phyloP scores from a whole-genome alignment of 306 rosid genomes.

The Casuarina glauca region DNA sequence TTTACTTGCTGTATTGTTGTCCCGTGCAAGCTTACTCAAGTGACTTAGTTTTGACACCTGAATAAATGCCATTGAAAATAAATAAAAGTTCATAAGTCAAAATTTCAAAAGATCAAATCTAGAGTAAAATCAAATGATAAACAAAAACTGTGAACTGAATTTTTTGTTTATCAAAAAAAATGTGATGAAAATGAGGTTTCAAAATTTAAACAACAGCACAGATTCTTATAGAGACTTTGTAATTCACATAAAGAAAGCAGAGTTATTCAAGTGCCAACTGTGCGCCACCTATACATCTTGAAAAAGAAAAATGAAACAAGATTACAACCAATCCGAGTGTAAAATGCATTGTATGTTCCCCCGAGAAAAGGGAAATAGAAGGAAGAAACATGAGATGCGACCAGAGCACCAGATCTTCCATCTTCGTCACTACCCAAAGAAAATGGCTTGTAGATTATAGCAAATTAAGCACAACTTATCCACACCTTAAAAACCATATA shows the following conservation, averaged over 20 bases:
- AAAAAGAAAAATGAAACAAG: not conserved
- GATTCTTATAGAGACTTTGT: not conserved
- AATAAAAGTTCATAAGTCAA: constrained; percentile 22
- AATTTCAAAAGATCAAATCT: not conserved
- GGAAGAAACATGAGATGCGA: not conserved
- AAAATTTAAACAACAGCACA: not conserved
- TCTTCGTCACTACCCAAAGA: not conserved
- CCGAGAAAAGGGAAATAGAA: not conserved
- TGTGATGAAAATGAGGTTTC: not conserved
- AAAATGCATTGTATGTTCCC: not conserved
- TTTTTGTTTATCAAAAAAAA: not conserved
- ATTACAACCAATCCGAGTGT: not conserved
- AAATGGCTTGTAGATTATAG: not conserved
- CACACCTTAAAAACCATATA: not conserved
- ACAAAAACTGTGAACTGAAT: not conserved
- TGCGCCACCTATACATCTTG: not conserved
- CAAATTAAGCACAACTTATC: not conserved
- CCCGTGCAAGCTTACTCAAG: constrained; percentile 95
- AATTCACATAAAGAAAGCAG: not conserved
- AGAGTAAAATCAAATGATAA: not conserved
- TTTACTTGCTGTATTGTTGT: constrained; percentile 77
- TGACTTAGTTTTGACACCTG: constrained; percentile 95
- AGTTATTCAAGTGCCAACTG: not conserved
- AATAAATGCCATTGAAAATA: constrained; percentile 22
- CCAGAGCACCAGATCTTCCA: not conserved